These are phyloP conservation scores for Escallonia rubra DNA, from an alignment of 129 eudicot genomes.

Conservation along the genomic window DNA sequence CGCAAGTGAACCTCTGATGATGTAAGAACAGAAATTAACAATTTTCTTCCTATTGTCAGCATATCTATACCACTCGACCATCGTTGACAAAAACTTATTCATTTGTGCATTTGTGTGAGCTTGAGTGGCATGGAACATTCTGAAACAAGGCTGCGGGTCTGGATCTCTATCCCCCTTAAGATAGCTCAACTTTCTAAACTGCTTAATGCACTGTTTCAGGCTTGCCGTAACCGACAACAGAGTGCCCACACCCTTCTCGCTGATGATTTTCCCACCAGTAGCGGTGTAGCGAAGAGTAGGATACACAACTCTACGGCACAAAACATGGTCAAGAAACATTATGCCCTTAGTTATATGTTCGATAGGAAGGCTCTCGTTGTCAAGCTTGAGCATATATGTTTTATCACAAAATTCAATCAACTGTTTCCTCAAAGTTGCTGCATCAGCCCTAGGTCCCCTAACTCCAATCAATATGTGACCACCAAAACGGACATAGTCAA, in stretches of 20 bases:
- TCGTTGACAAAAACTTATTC: slow-evolving; percentile 83
- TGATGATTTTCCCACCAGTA: slow-evolving; percentile 81
- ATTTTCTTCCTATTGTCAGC: slow-evolving; percentile 95
- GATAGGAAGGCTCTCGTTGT: slow-evolving; percentile 74
- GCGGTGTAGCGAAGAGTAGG: slow-evolving; percentile 98
- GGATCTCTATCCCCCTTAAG: slow-evolving; percentile 94
- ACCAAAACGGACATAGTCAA: slow-evolving; percentile 81
- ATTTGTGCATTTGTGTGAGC: slow-evolving; percentile 97
- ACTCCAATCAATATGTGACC: slow-evolving; percentile 90
- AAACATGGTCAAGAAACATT: slow-evolving; percentile 85
- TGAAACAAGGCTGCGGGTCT: slow-evolving; percentile 88
- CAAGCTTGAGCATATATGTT: slow-evolving; percentile 60
- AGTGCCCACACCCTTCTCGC: slow-evolving; percentile 93
- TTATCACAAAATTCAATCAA: slow-evolving; percentile 77
- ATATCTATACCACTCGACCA: slow-evolving; percentile 97
- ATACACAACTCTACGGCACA: slow-evolving; percentile 75
- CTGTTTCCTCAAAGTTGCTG: slow-evolving; percentile 58
- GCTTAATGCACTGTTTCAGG: slow-evolving; percentile 81
- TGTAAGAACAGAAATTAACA: slow-evolving; percentile 93
- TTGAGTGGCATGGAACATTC: slow-evolving; percentile 95
- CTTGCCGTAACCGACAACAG: slow-evolving; percentile 92
- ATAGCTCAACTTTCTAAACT: slow-evolving; percentile 63
- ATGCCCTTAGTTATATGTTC: slow-evolving; percentile 92
- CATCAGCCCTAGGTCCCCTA: slow-evolving; percentile 95
- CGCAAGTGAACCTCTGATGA: slow-evolving; percentile 89